Conservation (phyloP, 169 alveolate species). For the Plasmodium billcollinsi region DNA sequence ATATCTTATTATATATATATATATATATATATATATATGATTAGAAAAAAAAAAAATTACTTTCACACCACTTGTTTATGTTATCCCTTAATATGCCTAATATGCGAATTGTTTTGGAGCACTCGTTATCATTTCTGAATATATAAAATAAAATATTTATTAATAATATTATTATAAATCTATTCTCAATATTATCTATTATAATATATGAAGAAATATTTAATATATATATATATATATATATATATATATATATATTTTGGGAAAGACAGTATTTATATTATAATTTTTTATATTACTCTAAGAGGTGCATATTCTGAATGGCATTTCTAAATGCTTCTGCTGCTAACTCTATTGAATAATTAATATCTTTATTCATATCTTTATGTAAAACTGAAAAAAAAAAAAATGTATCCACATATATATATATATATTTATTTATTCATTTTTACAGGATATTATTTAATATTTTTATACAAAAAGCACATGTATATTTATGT, state of each 20-base stretch:
- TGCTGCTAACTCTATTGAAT: slow-evolving; percentile 74
- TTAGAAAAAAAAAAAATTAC: slow-evolving; percentile 32
- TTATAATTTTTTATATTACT: slow-evolving; percentile 59
- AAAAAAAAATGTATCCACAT: neutral
- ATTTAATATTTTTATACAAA: too few relatives aligned
- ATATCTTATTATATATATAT: neutral
- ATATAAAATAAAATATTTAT: slow-evolving; percentile 5
- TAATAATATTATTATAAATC: neutral
- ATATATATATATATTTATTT: neutral
- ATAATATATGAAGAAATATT: too few relatives aligned
- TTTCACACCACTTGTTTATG: slow-evolving; percentile 74
- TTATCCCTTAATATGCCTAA: slow-evolving; percentile 70
- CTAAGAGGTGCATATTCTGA: slow-evolving; percentile 77
- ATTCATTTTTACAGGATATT: neutral
- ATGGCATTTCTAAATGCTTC: slow-evolving; percentile 78
- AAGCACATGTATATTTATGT: neutral
- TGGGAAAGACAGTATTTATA: neutral
- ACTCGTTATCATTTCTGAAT: slow-evolving; percentile 71
- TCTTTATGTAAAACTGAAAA: slow-evolving; percentile 64
- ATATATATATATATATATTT: neutral
- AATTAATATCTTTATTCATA: slow-evolving; percentile 46
- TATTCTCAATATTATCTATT: too few relatives aligned
- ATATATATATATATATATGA: too few relatives aligned
- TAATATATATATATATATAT: neutral
- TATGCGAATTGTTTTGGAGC: slow-evolving; percentile 71